A percentile compares a stretch with the other conserved stretches of the same genome.
Conservation (phyloP, 2,329 filamentous ascomycete genomes). For the Fusarium albidum region DNA sequence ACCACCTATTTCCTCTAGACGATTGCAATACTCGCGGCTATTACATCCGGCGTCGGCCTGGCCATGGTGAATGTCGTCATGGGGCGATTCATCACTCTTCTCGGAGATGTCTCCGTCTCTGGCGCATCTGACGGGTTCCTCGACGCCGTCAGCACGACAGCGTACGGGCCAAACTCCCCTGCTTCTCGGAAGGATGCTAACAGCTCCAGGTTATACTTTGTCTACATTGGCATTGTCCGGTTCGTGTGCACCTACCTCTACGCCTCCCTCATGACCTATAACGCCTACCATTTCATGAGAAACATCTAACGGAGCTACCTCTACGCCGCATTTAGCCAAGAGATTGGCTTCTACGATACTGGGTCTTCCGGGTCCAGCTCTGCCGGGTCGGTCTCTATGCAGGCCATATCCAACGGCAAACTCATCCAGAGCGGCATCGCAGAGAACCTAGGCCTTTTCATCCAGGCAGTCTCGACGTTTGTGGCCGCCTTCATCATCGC, state of each 20-base stretch:
- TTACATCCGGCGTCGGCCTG: no score
- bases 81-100: no score
- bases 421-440: conserved; percentile 49
- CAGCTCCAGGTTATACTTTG: conserved; percentile 56
- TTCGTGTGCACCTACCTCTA: conserved; percentile 57
- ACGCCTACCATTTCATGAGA: conserved; percentile 57
- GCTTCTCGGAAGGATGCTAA: no score
- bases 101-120: no score
- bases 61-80: no score
- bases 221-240: conserved; percentile 63
- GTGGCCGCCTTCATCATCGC: conserved; percentile 48
- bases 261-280: conserved; percentile 52
- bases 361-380: conserved; percentile 21
- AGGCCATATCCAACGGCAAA: conserved; percentile 44
- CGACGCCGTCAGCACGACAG: no score
- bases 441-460: conserved; percentile 46
- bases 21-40: no score
- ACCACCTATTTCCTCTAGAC: no score
- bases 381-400: conserved; percentile 50
- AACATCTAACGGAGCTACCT: conserved; percentile 57
- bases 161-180: no score
- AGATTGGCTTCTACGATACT: conserved; percentile 52
- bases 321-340: conserved; percentile 55
- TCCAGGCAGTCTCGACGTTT: conserved; percentile 47
- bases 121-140: no score